Percentiles rank a stretch among this genome's conserved stretches.
Evolutionary conservation across 495 filamentous ascomycete species (phyloP).

Genomic region (Lasiosphaeria miniovina): DNA sequence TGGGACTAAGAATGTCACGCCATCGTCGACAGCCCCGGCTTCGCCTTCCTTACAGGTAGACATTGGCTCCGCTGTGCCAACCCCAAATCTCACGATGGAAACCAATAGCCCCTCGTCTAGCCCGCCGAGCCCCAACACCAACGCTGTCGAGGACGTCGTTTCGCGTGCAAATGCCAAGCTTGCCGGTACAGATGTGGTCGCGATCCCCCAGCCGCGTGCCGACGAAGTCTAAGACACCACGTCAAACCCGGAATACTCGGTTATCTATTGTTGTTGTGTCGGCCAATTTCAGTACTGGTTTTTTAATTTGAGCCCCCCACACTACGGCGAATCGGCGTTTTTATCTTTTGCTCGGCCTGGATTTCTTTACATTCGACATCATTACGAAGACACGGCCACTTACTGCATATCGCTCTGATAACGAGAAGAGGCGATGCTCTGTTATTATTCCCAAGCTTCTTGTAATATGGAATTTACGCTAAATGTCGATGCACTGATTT

Average conservation of each 20-base stretch:
- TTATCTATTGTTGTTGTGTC: not conserved
- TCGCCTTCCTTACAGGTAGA: conserved; percentile 45
- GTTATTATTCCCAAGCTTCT: not conserved
- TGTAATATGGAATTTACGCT: conserved; percentile 2
- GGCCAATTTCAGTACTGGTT: not conserved
- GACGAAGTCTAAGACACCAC: not conserved
- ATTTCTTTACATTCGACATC: not conserved
- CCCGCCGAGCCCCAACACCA: conserved; percentile 57
- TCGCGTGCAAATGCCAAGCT: conserved; percentile 14
- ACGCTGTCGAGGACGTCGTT: conserved; percentile 43
- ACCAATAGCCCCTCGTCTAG: conserved; percentile 65
- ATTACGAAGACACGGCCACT: not conserved
- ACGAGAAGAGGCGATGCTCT: not conserved
- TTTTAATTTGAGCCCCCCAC: not conserved
- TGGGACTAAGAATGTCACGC: conserved; percentile 9
- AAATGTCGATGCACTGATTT: not conserved
- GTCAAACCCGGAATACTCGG: not conserved
- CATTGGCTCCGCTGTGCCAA: conserved; percentile 51
- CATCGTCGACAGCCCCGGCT: conserved; percentile 25
- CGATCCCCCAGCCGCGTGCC: not conserved
- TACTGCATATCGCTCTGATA: not conserved
- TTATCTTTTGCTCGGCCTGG: not conserved
- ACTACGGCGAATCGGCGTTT: not conserved
- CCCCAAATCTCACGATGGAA: conserved; percentile 58
- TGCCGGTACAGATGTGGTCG: not conserved